Evolutionary conservation across 768 basidiomycete genomes (phyloP).

Genomic region (Hygrocybe coccinea): DNA sequence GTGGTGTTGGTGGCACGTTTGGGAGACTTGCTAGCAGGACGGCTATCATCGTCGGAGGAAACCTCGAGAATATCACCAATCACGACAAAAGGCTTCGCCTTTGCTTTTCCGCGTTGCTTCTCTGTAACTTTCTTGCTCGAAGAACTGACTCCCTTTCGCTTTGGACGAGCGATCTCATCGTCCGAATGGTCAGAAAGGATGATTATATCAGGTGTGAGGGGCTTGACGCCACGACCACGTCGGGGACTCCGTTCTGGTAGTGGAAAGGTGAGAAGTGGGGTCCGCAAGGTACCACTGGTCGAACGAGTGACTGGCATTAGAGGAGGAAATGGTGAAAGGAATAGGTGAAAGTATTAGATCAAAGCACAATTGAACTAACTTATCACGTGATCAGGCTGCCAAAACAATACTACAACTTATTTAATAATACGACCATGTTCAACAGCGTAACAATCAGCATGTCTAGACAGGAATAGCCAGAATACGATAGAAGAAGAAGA

Average conservation of each 20-base stretch:
- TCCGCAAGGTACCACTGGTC: neutral
- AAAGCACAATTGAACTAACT: neutral
- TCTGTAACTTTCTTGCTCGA: neutral
- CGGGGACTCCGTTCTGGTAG: neutral
- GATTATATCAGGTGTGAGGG: neutral
- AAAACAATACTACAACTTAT: too few species aligned
- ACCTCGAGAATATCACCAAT: constrained; percentile 48
- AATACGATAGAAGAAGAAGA: neutral
- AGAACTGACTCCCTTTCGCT: neutral
- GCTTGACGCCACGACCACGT: neutral
- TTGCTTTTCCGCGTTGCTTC: neutral
- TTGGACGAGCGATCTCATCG: neutral
- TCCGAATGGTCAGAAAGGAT: constrained; percentile 1
- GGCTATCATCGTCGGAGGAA: constrained; percentile 49
- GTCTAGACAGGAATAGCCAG: neutral
- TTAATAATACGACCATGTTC: too few species aligned
- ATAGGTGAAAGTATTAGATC: neutral
- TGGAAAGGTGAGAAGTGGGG: neutral
- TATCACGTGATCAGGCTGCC: too few species aligned
- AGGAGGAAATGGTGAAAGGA: neutral
- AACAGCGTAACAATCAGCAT: neutral
- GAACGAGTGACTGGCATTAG: constrained; percentile 5
- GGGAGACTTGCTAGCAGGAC: neutral
- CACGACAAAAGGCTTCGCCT: constrained; percentile 3
- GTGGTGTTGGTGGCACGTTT: constrained; percentile 10